Base-by-base conservation (phyloP, 768 basidiomycete genomes). In the Rhizopogon rudus region DNA sequence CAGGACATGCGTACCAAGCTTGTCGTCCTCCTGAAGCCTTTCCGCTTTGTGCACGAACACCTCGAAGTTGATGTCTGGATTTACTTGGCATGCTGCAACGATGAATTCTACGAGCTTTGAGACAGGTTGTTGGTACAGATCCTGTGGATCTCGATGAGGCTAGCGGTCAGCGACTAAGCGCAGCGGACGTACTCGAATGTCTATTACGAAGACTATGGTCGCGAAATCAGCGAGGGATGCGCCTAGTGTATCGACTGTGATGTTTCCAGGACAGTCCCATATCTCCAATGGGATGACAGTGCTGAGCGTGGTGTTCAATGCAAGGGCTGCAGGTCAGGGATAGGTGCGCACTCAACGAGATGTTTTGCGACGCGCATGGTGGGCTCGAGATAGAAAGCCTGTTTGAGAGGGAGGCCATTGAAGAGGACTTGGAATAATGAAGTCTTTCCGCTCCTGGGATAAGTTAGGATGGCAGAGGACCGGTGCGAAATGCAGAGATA, bases 31-130 rank as follows among this genome's bases (percentile, higher is more conserved):
- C 55, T 87, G 84, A 42, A 96, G 74, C 46, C 86, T 89, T 71
- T 98, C 96, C 6, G 91, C 88, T 71, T 98, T 98, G 73, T 98
- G 96, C 6, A 95, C 90, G 62, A 98, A 97, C 33, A 98, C 86
- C 66, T 96, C 92, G 28, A 98, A 78, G 60, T 84, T 82, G 55
- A 95, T 82, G 41, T 78, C 75, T 5, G 87, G 90, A 65, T 91
- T 91, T 40, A 84, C 80, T 42, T 83, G 77, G 65, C 84, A 88
- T 3, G 90, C 87, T 6, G 87, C 82, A 33, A 87, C 77, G 59
- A 94, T 86, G 63, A 93, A 85, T 57, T 91, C 84, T 54, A 91
- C 86, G 51, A 95, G 83, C 59, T 86, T 87, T 42, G 83, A 78
- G 56, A 97, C 87, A 10, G 92, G 84, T 61, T 90, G 85, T 63